Evolutionary conservation across 768 basidiomycete genomes (phyloP).

Genomic region (Leucosporidium scottii): DNA sequence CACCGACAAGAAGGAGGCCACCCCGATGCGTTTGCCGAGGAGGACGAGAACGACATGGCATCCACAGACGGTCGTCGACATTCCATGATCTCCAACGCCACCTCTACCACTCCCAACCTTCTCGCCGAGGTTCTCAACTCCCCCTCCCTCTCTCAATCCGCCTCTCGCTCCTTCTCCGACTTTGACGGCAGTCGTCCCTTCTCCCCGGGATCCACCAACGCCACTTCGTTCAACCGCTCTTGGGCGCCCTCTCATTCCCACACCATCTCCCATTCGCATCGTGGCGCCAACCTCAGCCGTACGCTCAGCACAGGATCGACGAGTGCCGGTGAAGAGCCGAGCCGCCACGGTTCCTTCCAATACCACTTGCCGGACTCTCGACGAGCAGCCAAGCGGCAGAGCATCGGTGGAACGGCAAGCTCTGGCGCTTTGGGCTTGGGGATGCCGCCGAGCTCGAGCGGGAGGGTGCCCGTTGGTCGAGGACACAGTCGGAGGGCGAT

Average conservation of each 20-base stretch:
- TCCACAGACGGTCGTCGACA: neutral
- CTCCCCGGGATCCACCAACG: conserved; percentile 5
- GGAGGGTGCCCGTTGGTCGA: conserved; percentile 8
- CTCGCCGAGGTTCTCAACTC: conserved; percentile 14
- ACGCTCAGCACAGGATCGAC: conserved; percentile 2
- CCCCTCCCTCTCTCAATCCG: conserved; percentile 6
- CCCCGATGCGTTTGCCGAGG: conserved; percentile 9
- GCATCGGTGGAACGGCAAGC: neutral
- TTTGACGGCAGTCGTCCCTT: conserved; percentile 10
- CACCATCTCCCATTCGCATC: conserved; percentile 1
- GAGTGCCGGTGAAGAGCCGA: neutral
- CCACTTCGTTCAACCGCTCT: neutral
- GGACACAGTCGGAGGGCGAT: conserved; percentile 18
- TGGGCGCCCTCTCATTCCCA: neutral
- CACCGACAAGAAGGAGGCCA: conserved; percentile 14
- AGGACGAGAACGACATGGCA: conserved; percentile 13
- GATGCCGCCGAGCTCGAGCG: too few relatives aligned
- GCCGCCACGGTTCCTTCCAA: neutral
- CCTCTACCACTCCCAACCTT: neutral
- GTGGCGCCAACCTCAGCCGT: conserved; percentile 9
- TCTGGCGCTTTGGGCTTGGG: too few relatives aligned
- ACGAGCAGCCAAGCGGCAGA: neutral
- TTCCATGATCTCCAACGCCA: neutral
- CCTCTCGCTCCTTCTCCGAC: conserved; percentile 9
- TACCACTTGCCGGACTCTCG: neutral